These are phyloP conservation scores for Thelonectria discophora DNA, from an alignment of 2,329 filamentous ascomycete genomes.

Conservation along the genomic window DNA sequence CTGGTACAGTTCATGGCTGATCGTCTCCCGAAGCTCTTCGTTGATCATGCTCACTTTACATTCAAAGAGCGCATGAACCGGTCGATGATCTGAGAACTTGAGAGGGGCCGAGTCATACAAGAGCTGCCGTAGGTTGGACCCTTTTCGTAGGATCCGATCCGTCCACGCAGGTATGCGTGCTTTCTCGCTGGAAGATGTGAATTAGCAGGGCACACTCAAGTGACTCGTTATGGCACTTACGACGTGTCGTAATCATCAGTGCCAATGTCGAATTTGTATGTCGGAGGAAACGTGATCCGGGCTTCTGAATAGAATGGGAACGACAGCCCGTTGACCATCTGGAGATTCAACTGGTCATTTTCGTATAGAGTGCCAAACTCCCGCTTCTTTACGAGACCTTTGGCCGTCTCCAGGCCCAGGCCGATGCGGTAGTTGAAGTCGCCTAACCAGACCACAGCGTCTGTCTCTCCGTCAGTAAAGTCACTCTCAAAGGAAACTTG, in stretches of 20 bases:
- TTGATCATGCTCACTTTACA: conserved; percentile 85
- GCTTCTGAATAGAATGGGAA: conserved; percentile 95
- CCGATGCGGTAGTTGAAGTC: conserved; percentile 99
- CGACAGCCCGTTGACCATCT: conserved; percentile 91
- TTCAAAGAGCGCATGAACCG: conserved; percentile 89
- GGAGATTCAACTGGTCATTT: conserved; percentile 94
- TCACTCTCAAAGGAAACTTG: not conserved
- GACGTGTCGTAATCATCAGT: conserved; percentile 92
- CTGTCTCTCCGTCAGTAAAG: conserved; percentile 47
- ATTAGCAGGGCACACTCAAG: conserved; percentile 26
- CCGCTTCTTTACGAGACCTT: conserved; percentile 74
- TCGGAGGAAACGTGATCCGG: conserved; percentile 86
- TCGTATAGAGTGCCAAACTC: conserved; percentile 85
- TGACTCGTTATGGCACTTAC: conserved; percentile 55
- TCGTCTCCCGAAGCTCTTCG: conserved; percentile 73
- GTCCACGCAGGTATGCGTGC: conserved; percentile 96
- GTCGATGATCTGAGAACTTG: conserved; percentile 93
- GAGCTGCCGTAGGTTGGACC: conserved; percentile 81
- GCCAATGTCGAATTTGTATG: conserved; percentile 94
- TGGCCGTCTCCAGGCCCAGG: conserved; percentile 78
- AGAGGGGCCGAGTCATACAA: conserved; percentile 85
- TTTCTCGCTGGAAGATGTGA: conserved; percentile 72
- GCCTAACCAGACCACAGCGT: conserved; percentile 89
- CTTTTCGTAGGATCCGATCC: conserved; percentile 89
- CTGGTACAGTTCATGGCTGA: conserved; percentile 79